Percentiles rank a stretch among this genome's conserved stretches.
phyloP scores from a whole-genome alignment of 2,329 filamentous ascomycete genomes.

The Cordyceps farinosa region DNA sequence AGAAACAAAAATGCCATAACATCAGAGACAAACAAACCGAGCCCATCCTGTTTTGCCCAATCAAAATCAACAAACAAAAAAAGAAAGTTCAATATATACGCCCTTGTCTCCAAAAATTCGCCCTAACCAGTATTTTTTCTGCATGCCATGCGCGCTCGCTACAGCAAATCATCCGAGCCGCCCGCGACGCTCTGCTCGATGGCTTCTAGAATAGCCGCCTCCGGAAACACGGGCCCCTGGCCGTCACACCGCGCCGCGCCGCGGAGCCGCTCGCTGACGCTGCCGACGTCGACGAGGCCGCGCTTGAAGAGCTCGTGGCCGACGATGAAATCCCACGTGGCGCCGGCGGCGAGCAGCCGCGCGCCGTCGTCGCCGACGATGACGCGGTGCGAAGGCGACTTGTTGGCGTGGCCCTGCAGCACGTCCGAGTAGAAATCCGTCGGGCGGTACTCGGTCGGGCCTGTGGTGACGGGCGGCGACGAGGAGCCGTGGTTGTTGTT shows the following conservation, averaged over 20 bases:
- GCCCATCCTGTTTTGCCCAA: no score
- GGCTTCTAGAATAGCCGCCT: conserved; percentile 66
- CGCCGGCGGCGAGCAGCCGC: conserved; percentile 67
- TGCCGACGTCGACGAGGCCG: conserved; percentile 75
- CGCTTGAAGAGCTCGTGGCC: conserved; percentile 71
- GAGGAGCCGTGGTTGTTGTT: conserved; percentile 32
- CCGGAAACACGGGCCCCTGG: conserved; percentile 82
- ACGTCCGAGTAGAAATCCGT: conserved; percentile 68
- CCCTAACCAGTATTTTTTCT: no score
- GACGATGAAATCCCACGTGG: conserved; percentile 89
- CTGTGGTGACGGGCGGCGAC: conserved; percentile 49
- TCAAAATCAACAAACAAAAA: no score
- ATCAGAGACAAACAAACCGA: no score
- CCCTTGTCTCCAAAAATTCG: no score
- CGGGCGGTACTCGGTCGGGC: conserved; percentile 68
- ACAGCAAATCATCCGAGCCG: conserved; percentile 71
- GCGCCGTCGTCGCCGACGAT: conserved; percentile 63
- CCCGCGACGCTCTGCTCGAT: conserved; percentile 76
- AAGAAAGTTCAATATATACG: no score
- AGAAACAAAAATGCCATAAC: no score
- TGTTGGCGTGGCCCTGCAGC: conserved; percentile 58
- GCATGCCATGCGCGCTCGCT: conserved; percentile 13
- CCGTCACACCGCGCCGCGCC: conserved; percentile 76
- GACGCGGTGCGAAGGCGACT: conserved; percentile 65
- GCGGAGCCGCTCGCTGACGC: conserved; percentile 77